Evolutionary conservation across 2,329 filamentous ascomycete species (phyloP).

Genomic region (Ceratocystis colombiana): DNA sequence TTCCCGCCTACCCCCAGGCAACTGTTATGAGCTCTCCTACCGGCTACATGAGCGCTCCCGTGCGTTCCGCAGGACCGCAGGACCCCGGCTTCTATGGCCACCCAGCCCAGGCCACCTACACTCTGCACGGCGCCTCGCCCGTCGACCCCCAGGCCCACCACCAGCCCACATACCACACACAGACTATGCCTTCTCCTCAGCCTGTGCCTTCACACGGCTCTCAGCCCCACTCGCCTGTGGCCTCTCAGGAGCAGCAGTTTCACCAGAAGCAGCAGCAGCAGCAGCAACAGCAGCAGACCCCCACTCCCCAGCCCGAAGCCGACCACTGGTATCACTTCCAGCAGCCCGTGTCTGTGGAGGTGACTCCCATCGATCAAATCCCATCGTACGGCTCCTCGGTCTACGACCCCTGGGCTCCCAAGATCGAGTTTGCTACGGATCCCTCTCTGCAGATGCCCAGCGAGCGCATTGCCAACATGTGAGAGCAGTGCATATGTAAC

Average conservation of each 20-base stretch:
- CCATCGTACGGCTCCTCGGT: slow-evolving; percentile 42
- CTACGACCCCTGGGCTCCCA: slow-evolving; percentile 45
- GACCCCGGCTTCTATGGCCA: slow-evolving; percentile 50
- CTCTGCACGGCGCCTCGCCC: slow-evolving; percentile 41
- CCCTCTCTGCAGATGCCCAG: slow-evolving; percentile 50
- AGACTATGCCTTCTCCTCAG: slow-evolving; percentile 30
- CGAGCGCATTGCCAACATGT: slow-evolving; percentile 48
- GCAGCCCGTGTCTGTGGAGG: slow-evolving; percentile 41
- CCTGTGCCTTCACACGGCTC: slow-evolving; percentile 33
- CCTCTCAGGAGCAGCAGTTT: slow-evolving; percentile 31
- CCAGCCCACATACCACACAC: slow-evolving; percentile 30
- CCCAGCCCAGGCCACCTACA: slow-evolving; percentile 40
- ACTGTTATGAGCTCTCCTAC: slow-evolving; percentile 47
- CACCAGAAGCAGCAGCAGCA: slow-evolving; percentile 29
- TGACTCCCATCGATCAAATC: slow-evolving; percentile 44
- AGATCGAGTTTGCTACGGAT: slow-evolving; percentile 47
- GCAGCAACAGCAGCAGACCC: slow-evolving; percentile 28
- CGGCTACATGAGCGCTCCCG: slow-evolving; percentile 47
- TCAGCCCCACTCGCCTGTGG: slow-evolving; percentile 31
- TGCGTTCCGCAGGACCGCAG: slow-evolving; percentile 41
- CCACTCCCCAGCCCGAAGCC: slow-evolving; percentile 36
- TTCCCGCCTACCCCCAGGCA: slow-evolving; percentile 38
- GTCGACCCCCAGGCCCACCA: slow-evolving; percentile 34
- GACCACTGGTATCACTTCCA: slow-evolving; percentile 51
- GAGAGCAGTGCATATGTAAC: slow-evolving; percentile 27